Evolutionary conservation across 2,329 filamentous ascomycete species (phyloP).

Genomic region (Colletotrichum camelliae): DNA sequence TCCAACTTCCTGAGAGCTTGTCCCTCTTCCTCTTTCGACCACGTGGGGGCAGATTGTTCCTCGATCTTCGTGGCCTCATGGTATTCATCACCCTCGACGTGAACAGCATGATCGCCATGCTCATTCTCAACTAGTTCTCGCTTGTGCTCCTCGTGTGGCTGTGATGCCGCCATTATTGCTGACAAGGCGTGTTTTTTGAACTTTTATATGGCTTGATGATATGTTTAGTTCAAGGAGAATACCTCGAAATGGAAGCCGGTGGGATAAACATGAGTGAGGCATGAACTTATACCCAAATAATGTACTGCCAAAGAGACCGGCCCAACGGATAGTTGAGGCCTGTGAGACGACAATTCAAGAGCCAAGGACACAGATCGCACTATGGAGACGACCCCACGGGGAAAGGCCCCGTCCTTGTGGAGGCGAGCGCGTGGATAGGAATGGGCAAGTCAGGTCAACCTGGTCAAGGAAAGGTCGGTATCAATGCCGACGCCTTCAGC

Average conservation of each 20-base stretch:
- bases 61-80: not conserved
- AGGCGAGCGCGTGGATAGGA: not conserved
- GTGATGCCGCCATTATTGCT: not conserved
- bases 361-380: not conserved
- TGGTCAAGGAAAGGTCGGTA: not conserved
- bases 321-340: not conserved
- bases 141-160: not conserved
- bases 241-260: not conserved
- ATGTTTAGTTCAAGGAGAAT: not conserved
- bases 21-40: not conserved
- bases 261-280: not conserved
- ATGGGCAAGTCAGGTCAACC: not conserved
- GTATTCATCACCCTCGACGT: not conserved
- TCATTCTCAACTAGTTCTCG: not conserved
- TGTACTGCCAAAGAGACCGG: not conserved
- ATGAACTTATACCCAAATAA: not conserved
- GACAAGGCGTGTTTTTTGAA: not conserved
- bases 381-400: not conserved
- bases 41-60: not conserved
- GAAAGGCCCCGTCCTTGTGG: not conserved
- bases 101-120: not conserved
- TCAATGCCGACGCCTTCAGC: not conserved
- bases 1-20: slow-evolving; percentile 2
- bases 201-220: not conserved
- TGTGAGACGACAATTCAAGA: not conserved